These are phyloP conservation scores for Nakazawaea populi DNA, from an alignment of 805 yeast species.

Conservation along the genomic window DNA sequence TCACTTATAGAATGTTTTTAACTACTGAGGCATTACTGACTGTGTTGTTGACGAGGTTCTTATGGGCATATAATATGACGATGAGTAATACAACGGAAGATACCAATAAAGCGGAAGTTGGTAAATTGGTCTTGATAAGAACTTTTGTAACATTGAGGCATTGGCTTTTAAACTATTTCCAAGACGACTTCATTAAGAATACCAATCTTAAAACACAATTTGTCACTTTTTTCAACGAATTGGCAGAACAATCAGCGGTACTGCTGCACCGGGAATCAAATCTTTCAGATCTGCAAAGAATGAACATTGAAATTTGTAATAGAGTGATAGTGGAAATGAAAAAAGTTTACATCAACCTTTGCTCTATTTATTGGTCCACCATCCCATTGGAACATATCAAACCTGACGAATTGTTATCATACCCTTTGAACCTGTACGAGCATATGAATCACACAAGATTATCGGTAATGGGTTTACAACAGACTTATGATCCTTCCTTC, in stretches of 20 bases:
- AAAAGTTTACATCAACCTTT: constrained; percentile 24
- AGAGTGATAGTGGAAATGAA: constrained; percentile 27
- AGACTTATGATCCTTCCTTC: constrained; percentile 30
- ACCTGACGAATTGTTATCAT: constrained; percentile 15
- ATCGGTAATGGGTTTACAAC: constrained; percentile 30
- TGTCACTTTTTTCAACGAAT: constrained; percentile 34
- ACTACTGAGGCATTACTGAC: constrained; percentile 53
- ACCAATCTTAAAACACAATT: constrained; percentile 40
- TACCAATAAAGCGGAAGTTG: constrained; percentile 32
- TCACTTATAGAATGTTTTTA: constrained; percentile 72
- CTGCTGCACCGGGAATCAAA: background rate
- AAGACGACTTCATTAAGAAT: constrained; percentile 70
- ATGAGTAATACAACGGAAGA: constrained; percentile 9
- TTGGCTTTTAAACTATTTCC: constrained; percentile 84
- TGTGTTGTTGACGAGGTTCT: constrained; percentile 55
- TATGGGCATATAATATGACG: constrained; percentile 58
- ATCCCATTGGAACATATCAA: constrained; percentile 18
- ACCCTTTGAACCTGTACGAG: constrained; percentile 20
- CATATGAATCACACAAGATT: constrained; percentile 25
- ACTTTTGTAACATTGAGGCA: constrained; percentile 85
- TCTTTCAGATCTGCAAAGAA: background rate
- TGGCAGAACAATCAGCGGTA: constrained; percentile 16
- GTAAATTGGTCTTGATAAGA: constrained; percentile 66
- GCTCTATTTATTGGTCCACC: constrained; percentile 27
- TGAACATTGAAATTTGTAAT: constrained; percentile 12